Evolutionary conservation across 1,284 basidiomycete species (phyloP).

Genomic region (Tilletia caries): DNA sequence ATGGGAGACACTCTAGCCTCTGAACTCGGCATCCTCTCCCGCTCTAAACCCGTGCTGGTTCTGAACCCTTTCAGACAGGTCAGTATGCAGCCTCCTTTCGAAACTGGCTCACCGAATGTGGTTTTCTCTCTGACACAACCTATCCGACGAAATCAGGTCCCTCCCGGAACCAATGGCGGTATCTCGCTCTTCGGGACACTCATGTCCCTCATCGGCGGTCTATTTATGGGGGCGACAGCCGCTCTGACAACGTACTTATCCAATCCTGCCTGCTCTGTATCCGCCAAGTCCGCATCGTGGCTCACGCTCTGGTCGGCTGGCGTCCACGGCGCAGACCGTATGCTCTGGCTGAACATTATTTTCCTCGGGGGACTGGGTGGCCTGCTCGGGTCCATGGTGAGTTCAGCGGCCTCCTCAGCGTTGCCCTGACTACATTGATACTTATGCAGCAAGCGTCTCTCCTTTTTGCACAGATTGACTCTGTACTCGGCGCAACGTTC

Average conservation of each 20-base stretch:
- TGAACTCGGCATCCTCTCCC: slow-evolving; percentile 44
- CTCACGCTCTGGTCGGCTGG: slow-evolving; percentile 62
- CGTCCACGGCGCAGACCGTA: slow-evolving; percentile 62
- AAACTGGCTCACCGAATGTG: no score
- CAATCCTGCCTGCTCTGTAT: slow-evolving; percentile 32
- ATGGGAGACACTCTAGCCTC: slow-evolving; percentile 47
- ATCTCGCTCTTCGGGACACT: slow-evolving; percentile 72
- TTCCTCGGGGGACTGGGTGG: slow-evolving; percentile 54
- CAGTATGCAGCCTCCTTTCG: slow-evolving; percentile 55
- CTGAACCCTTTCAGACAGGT: slow-evolving; percentile 7
- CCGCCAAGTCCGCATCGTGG: slow-evolving; percentile 61
- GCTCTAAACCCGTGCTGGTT: slow-evolving; percentile 31
- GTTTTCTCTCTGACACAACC: no score
- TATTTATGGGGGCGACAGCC: slow-evolving; percentile 27
- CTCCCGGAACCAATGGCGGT: slow-evolving; percentile 87
- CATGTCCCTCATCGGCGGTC: slow-evolving; percentile 71
- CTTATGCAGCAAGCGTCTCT: slow-evolving; percentile 15
- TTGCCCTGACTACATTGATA: no score
- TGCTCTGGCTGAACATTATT: slow-evolving; percentile 63
- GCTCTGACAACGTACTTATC: slow-evolving; percentile 7
- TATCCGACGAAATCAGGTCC: no score
- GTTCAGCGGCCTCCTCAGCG: background rate
- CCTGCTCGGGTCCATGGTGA: slow-evolving; percentile 39
- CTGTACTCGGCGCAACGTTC: slow-evolving; percentile 78
- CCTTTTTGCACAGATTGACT: slow-evolving; percentile 59